Evolutionary conservation across 2,329 filamentous ascomycete genomes (phyloP).

Genomic region (Aspergillus puulaauensis): DNA sequence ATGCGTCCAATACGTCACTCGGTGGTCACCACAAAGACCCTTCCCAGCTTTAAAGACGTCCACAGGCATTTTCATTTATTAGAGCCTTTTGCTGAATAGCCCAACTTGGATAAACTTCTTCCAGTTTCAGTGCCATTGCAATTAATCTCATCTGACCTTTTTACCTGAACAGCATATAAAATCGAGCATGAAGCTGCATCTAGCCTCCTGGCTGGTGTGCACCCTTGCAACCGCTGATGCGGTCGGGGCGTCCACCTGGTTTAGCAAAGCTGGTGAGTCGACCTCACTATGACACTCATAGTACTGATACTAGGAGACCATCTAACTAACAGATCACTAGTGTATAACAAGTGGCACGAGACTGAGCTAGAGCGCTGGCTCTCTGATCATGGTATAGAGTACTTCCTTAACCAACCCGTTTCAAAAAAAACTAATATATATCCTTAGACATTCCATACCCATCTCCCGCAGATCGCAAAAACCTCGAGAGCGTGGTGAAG

Average conservation of each 20-base stretch:
- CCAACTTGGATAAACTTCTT: neutral
- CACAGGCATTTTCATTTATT: neutral
- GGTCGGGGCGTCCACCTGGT: conserved; percentile 76
- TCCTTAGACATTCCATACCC: conserved; percentile 74
- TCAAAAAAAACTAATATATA: conserved; percentile 1
- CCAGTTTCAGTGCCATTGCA: neutral
- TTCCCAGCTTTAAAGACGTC: neutral
- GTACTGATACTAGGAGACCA: neutral
- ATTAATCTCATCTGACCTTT: neutral
- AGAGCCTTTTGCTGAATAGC: neutral
- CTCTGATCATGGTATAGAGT: conserved; percentile 66
- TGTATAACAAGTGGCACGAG: conserved; percentile 98
- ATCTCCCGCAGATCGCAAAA: conserved; percentile 85
- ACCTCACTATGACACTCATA: neutral
- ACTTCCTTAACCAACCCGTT: neutral
- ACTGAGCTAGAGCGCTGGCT: conserved; percentile 97
- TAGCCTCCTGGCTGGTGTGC: conserved; percentile 68
- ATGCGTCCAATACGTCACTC: conserved; percentile 31
- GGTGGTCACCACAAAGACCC: conserved; percentile 26
- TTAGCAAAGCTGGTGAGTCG: conserved; percentile 75
- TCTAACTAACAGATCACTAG: conserved; percentile 48
- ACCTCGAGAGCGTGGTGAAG: conserved; percentile 87
- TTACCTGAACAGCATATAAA: neutral
- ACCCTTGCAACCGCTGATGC: conserved; percentile 67
- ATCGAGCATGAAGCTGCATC: conserved; percentile 68